Evolutionary conservation across 2,329 filamentous ascomycete genomes (phyloP), one percentile per base, ranked within the genome.

Genomic region (Fusarium sp.): DNA sequence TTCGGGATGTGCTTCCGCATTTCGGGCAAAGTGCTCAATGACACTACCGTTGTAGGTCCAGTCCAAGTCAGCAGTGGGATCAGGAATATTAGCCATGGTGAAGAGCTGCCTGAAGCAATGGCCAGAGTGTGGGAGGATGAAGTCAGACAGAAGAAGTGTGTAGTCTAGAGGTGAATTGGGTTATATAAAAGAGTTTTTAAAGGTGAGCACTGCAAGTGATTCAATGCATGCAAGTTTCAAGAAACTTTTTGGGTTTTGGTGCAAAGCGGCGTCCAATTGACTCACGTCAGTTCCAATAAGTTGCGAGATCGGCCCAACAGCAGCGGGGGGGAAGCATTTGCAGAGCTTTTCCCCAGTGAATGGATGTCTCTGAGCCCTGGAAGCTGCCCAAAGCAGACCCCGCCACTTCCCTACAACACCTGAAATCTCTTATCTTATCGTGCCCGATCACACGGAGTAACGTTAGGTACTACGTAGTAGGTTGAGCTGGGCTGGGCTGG

Each of bases 1-100:
- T 40, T 92, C 88, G 2, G 93, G 93, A 73, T 92, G 84, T 64
- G 81, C 84, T 75, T 85, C 78, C 10, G 92, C 92, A 80, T 92
- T 91, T 45, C 80, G 78, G 56, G 82, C 80, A 73, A 94, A 94
- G 67, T 89, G 87, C 58, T 92, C 87, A 72, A 93, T 89, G 71
- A 94, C 93, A 15, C 90, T 88, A 57, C 82, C 78, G 76, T 87
- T 92, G 75, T 84, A 85, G 44, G 84, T 85, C 90, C 90, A 75
- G 47, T 87, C 82, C 15, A 88, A 78, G 37, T 88, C 85, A 35
- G 97, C 93, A 44, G 89, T 90, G 45, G 90, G 90, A 78, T 92
- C 88, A 13, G 90, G 90, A 22, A 67, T 40, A 6, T 61, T 37
- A 27, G 55, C 57, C 62, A 71, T 65, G 54, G 8, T 65, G 54